Conservation (phyloP, 2,329 filamentous ascomycete genomes). For the Cordyceps sp. region DNA sequence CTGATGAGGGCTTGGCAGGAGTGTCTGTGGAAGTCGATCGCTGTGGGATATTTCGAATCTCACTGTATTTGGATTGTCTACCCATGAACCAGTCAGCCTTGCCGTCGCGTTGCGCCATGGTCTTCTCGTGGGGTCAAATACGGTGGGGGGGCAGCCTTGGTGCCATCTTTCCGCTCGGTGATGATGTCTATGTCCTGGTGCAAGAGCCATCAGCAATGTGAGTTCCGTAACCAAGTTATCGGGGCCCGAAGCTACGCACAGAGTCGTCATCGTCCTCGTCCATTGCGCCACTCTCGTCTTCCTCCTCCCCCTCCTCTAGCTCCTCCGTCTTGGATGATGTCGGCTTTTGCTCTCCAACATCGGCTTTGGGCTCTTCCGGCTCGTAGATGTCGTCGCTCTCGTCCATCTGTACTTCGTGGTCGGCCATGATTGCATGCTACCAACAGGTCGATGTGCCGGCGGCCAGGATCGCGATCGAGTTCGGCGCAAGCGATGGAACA, state of each 20-base stretch:
- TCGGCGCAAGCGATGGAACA: no score
- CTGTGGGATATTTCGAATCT: constrained; percentile 49
- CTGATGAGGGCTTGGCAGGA: constrained; percentile 24
- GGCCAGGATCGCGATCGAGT: no score
- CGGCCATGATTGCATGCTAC: constrained; percentile 2
- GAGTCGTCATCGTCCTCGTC: constrained; percentile 40
- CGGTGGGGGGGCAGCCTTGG: constrained; percentile 41
- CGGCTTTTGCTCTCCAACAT: constrained; percentile 14
- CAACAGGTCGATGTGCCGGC: no score
- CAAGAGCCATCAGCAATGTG: background rate
- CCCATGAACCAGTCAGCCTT: background rate
- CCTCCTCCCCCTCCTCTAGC: constrained; percentile 47
- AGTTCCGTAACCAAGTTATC: background rate
- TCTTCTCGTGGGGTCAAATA: constrained; percentile 12
- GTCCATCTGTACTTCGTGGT: constrained; percentile 43
- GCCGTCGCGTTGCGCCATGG: no score
- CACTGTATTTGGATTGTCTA: constrained; percentile 46
- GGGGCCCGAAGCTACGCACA: constrained; percentile 6
- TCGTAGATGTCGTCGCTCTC: constrained; percentile 53
- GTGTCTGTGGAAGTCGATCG: constrained; percentile 34
- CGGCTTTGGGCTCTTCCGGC: constrained; percentile 34
- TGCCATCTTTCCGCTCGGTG: constrained; percentile 48
- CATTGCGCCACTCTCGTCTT: constrained; percentile 43
- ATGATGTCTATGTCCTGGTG: constrained; percentile 50
- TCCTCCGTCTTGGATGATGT: constrained; percentile 28